A percentile compares a stretch with the other conserved stretches of the same genome.
phyloP scores from a whole-genome alignment of 495 filamentous ascomycete genomes.

The Aspergillus sclerotiicarbonarius region DNA sequence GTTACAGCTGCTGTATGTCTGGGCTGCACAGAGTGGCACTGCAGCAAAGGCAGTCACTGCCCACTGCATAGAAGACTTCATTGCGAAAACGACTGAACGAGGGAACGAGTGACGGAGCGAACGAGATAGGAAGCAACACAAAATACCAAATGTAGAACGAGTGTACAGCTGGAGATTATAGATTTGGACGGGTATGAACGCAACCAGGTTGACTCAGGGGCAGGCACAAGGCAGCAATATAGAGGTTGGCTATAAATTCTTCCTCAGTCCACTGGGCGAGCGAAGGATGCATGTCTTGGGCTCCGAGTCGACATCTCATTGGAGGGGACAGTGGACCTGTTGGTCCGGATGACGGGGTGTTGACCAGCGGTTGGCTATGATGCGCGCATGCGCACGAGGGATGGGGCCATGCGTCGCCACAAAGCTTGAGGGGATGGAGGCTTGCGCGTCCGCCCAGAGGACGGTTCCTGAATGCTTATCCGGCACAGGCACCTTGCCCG shows the following conservation, averaged over 20 bases:
- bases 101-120: not conserved
- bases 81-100: not conserved
- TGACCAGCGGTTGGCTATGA: not conserved
- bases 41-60: not conserved
- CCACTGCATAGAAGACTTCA: conserved; percentile 3
- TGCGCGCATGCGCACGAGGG: not conserved
- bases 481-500: not conserved
- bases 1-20: conserved; percentile 46
- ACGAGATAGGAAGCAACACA: not conserved
- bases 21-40: conserved; percentile 18
- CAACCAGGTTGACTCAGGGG: not conserved
- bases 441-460: not conserved
- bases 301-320: not conserved
- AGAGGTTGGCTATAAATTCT: not conserved
- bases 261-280: not conserved
- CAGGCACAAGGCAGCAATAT: not conserved
- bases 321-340: not conserved
- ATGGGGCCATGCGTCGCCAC: not conserved
- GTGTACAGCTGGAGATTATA: too few species aligned
- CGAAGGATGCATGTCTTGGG: not conserved
- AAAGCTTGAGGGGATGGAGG: conserved; percentile 1
- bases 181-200: too few species aligned
- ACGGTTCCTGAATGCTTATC: conserved; percentile 3
- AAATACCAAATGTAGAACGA: not conserved
- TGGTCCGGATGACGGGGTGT: not conserved